Conservation (phyloP, 345 rosid species). For the Arabidopsis thaliana region TAIR10.1 NC_003075.7:17136501-17137000, state of each 20-base stretch:
- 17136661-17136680: constrained; percentile 1
- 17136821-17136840: neutral
- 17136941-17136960: too few relatives aligned
- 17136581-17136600: constrained; percentile 14
- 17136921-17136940: neutral
- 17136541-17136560: neutral
- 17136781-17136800: constrained; percentile 4
- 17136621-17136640: constrained; percentile 15
- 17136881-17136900: neutral
- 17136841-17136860: neutral
- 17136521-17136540: neutral
- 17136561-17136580: neutral
- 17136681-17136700: constrained; percentile 1
- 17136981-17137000: too few relatives aligned
- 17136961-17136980: too few relatives aligned
- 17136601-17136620: constrained; percentile 20
- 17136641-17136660: constrained; percentile 23
- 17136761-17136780: neutral
- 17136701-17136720: constrained; percentile 25
- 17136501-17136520: constrained; percentile 17
- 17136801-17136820: neutral
- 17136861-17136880: neutral
- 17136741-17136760: neutral
- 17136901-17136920: neutral
- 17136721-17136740: neutral